phyloP scores from a whole-genome alignment of 148 eudicot species.

The Fagopyrum homotropicum region DNA sequence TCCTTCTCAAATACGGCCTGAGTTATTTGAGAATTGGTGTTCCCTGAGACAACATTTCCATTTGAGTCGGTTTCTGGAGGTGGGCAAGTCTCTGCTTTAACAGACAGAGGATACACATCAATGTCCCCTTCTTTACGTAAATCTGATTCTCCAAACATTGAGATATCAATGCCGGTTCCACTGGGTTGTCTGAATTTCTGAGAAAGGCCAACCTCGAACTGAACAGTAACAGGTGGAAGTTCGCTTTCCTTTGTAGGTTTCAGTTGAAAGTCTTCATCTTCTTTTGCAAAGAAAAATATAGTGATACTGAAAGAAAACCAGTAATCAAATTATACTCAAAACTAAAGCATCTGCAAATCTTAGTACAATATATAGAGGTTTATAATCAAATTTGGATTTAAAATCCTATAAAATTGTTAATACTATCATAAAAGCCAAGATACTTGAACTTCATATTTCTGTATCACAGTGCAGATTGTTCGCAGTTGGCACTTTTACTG shows the following conservation, averaged over 20 bases:
- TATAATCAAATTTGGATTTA: background rate
- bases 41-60: conserved; percentile 32
- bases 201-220: conserved; percentile 72
- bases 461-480: background rate
- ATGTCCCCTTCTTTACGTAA: conserved; percentile 46
- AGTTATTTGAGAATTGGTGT: conserved; percentile 77
- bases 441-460: background rate
- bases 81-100: conserved; percentile 76
- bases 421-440: background rate
- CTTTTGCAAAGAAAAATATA: conserved; percentile 61
- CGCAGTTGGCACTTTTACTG: background rate
- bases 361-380: background rate
- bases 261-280: conserved; percentile 59
- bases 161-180: conserved; percentile 88
- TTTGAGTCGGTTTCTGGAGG: conserved; percentile 33
- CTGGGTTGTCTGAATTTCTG: conserved; percentile 83
- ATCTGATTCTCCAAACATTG: conserved; percentile 63
- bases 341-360: background rate
- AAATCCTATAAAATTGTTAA: background rate
- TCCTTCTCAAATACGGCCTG: conserved; percentile 85
- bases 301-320: conserved; percentile 35
- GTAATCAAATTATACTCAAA: background rate
- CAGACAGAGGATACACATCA: conserved; percentile 63
- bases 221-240: conserved; percentile 54
- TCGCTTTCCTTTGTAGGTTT: conserved; percentile 69